These are phyloP conservation scores for Nicotiana tomentosiformis DNA, from an alignment of 257 asterid species.

Conservation along the genomic window DNA sequence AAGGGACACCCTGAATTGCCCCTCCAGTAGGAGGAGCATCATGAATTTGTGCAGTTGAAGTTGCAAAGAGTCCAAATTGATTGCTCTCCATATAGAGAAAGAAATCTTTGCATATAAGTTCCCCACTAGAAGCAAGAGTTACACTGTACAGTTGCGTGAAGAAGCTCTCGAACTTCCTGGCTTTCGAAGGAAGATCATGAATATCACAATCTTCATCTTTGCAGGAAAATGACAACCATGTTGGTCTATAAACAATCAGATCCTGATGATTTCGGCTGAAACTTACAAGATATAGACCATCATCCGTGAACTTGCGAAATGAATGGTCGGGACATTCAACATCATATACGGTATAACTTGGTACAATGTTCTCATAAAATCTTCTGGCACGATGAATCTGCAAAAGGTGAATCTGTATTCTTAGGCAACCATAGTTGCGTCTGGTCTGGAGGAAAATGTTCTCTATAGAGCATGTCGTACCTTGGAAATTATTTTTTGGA, in stretches of 20 bases:
- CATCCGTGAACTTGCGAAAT: slow-evolving; percentile 96
- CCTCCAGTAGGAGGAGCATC: slow-evolving; percentile 89
- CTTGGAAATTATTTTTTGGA: neutral
- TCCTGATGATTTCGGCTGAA: slow-evolving; percentile 93
- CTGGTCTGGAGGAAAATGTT: neutral
- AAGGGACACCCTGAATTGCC: slow-evolving; percentile 86
- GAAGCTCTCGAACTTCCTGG: slow-evolving; percentile 85
- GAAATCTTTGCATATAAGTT: slow-evolving; percentile 92
- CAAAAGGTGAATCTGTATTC: slow-evolving; percentile 30
- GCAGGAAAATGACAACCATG: slow-evolving; percentile 89
- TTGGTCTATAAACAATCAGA: slow-evolving; percentile 82
- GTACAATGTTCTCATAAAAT: slow-evolving; percentile 92
- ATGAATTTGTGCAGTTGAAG: slow-evolving; percentile 83
- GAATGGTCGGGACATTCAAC: slow-evolving; percentile 88
- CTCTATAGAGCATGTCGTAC: neutral
- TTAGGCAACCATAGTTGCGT: slow-evolving; percentile 2
- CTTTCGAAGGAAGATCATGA: slow-evolving; percentile 71
- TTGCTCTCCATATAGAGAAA: slow-evolving; percentile 69
- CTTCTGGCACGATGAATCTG: slow-evolving; percentile 72
- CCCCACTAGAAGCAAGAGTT: slow-evolving; percentile 75
- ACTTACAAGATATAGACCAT: slow-evolving; percentile 83
- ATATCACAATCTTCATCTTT: slow-evolving; percentile 52
- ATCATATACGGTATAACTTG: slow-evolving; percentile 73
- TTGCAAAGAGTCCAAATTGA: slow-evolving; percentile 83
- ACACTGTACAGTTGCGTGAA: slow-evolving; percentile 71